A percentile compares a stretch with the other conserved stretches of the same genome.
Evolutionary conservation across 2,329 filamentous ascomycete genomes (phyloP).

Genomic region (Xylaria digitata): DNA sequence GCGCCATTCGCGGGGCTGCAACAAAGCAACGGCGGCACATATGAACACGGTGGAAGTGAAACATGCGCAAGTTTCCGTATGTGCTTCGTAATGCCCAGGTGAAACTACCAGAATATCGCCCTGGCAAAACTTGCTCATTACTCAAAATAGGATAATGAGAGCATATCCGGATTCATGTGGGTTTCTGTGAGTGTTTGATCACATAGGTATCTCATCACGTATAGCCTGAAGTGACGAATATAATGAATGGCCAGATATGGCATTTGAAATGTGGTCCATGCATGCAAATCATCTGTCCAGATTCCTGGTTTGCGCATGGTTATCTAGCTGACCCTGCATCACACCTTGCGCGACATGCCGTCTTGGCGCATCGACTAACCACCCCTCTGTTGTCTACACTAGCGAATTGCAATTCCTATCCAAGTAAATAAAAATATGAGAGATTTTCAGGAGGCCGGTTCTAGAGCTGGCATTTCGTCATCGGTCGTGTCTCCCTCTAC

Average conservation of each 20-base stretch:
- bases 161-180: not conserved
- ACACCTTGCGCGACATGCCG: slow-evolving; percentile 25
- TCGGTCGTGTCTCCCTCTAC: slow-evolving; percentile 29
- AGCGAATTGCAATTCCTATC: slow-evolving; percentile 9
- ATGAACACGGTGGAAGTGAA: slow-evolving; percentile 38
- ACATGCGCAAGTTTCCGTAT: slow-evolving; percentile 44
- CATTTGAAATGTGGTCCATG: slow-evolving; percentile 17
- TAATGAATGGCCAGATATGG: slow-evolving; percentile 22
- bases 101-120: slow-evolving; percentile 39
- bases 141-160: not conserved
- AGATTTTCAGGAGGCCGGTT: slow-evolving; percentile 15
- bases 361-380: slow-evolving; percentile 32
- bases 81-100: slow-evolving; percentile 30
- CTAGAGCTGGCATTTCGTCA: slow-evolving; percentile 41
- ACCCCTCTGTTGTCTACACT: not conserved
- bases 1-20: slow-evolving; percentile 28
- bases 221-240: slow-evolving; percentile 29
- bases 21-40: slow-evolving; percentile 6
- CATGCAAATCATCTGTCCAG: slow-evolving; percentile 24
- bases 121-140: slow-evolving; percentile 44
- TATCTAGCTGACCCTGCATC: slow-evolving; percentile 9
- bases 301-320: slow-evolving; percentile 27
- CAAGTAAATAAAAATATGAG: not conserved
- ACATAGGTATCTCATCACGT: slow-evolving; percentile 1
- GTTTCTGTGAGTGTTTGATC: not conserved